phyloP scores from a whole-genome alignment of 805 yeast species.

The Ogataea thermomethanolica region DNA sequence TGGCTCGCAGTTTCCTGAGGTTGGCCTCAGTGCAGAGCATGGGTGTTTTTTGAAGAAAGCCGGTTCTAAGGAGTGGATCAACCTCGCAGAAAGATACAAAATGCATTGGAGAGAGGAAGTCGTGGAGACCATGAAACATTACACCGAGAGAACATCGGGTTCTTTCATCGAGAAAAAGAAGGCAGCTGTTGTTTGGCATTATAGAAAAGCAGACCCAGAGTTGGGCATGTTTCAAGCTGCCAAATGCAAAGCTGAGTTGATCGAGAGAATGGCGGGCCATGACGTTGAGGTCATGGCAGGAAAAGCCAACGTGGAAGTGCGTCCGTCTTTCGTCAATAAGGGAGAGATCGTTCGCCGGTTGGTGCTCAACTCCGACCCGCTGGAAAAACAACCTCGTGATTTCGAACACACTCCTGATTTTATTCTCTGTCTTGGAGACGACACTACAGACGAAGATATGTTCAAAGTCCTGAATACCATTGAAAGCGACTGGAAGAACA shows the following conservation, averaged over 20 bases:
- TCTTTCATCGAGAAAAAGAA: conserved; percentile 81
- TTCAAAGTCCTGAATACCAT: conserved; percentile 69
- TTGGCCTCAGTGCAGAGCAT: conserved; percentile 94
- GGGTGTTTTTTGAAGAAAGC: conserved; percentile 89
- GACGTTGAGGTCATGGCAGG: conserved; percentile 97
- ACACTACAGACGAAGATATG: conserved; percentile 97
- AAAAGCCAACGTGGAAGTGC: conserved; percentile 95
- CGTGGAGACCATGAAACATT: conserved; percentile 63
- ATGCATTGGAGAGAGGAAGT: conserved; percentile 95
- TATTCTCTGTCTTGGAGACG: conserved; percentile 90
- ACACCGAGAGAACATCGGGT: conserved; percentile 89
- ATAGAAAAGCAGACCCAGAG: conserved; percentile 91
- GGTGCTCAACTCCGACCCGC: conserved; percentile 62
- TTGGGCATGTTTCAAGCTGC: conserved; percentile 84
- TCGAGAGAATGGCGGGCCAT: conserved; percentile 53
- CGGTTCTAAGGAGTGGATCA: conserved; percentile 69
- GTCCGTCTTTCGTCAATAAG: conserved; percentile 91
- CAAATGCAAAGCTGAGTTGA: conserved; percentile 62
- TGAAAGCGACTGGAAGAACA: conserved; percentile 49
- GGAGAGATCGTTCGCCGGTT: conserved; percentile 91
- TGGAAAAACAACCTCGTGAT: conserved; percentile 21
- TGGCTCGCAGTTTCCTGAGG: conserved; percentile 55
- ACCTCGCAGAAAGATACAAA: conserved; percentile 75
- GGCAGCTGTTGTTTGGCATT: conserved; percentile 98
- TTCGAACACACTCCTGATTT: conserved; percentile 68